Percentiles rank a stretch among this genome's conserved stretches.
Conservation (phyloP, 345 rosid species). For the Carallia brachiata region DNA sequence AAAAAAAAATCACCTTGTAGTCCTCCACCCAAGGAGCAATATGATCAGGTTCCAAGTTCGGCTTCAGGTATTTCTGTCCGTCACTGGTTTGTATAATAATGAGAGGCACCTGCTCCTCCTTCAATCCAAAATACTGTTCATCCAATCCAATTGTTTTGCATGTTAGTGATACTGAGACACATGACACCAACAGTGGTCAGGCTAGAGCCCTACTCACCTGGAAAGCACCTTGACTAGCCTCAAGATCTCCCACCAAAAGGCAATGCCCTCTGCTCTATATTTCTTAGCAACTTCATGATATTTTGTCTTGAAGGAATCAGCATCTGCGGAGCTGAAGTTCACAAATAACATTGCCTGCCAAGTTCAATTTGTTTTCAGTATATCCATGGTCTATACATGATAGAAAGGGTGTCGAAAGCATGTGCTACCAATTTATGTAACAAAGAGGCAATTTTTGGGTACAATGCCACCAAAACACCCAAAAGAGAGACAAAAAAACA, state of each 20-base stretch:
- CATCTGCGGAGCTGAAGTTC: slow-evolving; percentile 53
- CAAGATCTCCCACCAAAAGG: slow-evolving; percentile 89
- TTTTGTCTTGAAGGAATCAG: slow-evolving; percentile 63
- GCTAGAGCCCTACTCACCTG: slow-evolving; percentile 49
- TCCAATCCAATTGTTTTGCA: slow-evolving; percentile 1
- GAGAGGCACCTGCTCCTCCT: slow-evolving; percentile 80
- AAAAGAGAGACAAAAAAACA: no score
- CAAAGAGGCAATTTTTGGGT: neutral
- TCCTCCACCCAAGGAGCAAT: slow-evolving; percentile 86
- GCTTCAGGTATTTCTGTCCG: slow-evolving; percentile 72
- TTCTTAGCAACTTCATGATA: slow-evolving; percentile 71
- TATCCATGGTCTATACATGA: neutral
- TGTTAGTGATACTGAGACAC: slow-evolving; percentile 1
- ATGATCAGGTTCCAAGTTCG: slow-evolving; percentile 59
- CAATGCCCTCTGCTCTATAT: slow-evolving; percentile 61
- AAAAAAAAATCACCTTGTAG: slow-evolving; percentile 48
- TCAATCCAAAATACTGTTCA: slow-evolving; percentile 86
- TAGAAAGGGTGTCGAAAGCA: neutral
- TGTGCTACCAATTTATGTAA: neutral
- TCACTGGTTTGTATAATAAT: slow-evolving; percentile 63
- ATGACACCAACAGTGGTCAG: slow-evolving; percentile 8
- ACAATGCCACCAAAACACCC: no score
- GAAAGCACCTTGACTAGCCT: slow-evolving; percentile 78
- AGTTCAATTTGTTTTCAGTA: neutral
- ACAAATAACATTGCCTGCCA: slow-evolving; percentile 82